phyloP scores from a whole-genome alignment of 108 stramenopile species.

The Schizochytrium sp. region DNA sequence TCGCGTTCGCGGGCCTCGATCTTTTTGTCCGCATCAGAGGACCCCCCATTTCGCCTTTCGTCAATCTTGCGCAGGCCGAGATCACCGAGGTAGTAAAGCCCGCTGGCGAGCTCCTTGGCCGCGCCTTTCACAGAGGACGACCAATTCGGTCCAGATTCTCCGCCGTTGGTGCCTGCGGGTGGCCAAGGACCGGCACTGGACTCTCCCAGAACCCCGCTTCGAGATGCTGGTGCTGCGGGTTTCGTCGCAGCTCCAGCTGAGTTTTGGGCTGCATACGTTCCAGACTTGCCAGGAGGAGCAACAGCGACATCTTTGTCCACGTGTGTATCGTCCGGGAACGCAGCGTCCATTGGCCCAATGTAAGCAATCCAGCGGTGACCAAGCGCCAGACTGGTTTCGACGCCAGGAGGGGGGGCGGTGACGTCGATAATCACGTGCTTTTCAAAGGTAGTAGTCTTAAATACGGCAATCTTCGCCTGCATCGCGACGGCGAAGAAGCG shows the following conservation, averaged over 20 bases:
- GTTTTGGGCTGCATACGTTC: too few relatives aligned
- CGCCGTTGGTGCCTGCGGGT: background rate
- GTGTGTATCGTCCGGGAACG: background rate
- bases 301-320: background rate
- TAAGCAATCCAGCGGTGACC: constrained; percentile 7
- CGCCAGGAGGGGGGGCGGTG: background rate
- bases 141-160: background rate
- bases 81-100: constrained; percentile 6
- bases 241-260: too few relatives aligned
- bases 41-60: background rate
- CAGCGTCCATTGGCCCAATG: background rate
- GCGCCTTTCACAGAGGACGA: background rate
- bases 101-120: background rate
- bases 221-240: too few relatives aligned
- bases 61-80: constrained; percentile 6
- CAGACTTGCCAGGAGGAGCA: background rate
- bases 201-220: too few relatives aligned
- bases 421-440: background rate
- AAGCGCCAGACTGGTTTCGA: background rate
- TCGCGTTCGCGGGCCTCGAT: background rate
- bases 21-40: background rate
- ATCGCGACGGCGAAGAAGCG: background rate
- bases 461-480: background rate
- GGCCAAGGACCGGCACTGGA: too few relatives aligned
- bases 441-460: background rate